Evolutionary conservation across 179 eudicot genomes (phyloP).

Genomic region (Carnegiea gigantea): DNA sequence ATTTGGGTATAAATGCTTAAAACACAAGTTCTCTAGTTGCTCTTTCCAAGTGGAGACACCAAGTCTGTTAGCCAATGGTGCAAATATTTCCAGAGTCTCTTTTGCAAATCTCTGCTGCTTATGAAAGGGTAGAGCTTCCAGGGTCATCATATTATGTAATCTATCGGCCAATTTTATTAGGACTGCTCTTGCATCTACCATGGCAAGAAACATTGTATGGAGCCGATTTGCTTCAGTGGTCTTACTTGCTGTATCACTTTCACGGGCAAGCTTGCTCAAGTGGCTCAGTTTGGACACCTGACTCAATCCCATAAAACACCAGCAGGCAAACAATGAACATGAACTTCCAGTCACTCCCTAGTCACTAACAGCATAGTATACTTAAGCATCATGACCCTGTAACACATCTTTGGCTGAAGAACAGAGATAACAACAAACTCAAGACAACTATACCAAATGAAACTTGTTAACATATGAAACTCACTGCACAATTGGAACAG

Average conservation of each 20-base stretch:
- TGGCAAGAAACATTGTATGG: conserved; percentile 96
- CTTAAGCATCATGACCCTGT: neutral
- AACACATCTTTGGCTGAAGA: neutral
- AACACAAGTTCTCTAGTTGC: conserved; percentile 80
- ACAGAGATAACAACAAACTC: neutral
- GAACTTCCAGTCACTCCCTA: neutral
- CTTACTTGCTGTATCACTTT: conserved; percentile 72
- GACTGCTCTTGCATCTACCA: conserved; percentile 96
- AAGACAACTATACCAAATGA: neutral
- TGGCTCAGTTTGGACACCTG: conserved; percentile 94
- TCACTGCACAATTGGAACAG: neutral
- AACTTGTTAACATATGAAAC: neutral
- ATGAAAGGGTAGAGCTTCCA: conserved; percentile 69
- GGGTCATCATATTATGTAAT: conserved; percentile 86
- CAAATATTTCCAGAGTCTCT: conserved; percentile 90
- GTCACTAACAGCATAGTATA: neutral
- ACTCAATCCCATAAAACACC: conserved; percentile 7
- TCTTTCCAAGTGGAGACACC: conserved; percentile 94
- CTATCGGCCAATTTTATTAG: conserved; percentile 92
- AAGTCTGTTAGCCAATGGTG: conserved; percentile 87
- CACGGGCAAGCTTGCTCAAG: conserved; percentile 97
- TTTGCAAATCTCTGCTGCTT: conserved; percentile 90
- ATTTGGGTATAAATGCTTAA: conserved; percentile 69
- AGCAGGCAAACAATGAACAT: conserved; percentile 7
- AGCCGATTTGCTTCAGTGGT: conserved; percentile 84